phyloP scores from a whole-genome alignment of 2,329 filamentous ascomycete genomes.

The Hymenoscyphus fraxineus region DNA sequence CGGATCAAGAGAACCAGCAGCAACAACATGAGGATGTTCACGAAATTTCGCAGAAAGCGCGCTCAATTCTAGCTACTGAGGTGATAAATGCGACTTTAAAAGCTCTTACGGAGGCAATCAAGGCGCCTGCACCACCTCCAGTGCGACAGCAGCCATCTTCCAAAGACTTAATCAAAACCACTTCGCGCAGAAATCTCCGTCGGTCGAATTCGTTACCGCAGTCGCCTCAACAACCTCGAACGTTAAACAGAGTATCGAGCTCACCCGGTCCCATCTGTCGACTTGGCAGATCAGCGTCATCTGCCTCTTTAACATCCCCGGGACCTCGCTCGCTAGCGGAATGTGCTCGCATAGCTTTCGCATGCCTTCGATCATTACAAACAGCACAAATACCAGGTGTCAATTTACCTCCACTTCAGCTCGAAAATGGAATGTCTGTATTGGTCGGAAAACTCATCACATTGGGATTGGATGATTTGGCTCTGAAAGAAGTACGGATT shows the following conservation, averaged over 20 bases:
- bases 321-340: slow-evolving; percentile 44
- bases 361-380: slow-evolving; percentile 57
- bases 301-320: slow-evolving; percentile 30
- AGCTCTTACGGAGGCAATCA: slow-evolving; percentile 63
- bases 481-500: slow-evolving; percentile 63
- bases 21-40: slow-evolving; percentile 26
- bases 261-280: slow-evolving; percentile 51
- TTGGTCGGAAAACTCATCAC: slow-evolving; percentile 63
- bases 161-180: slow-evolving; percentile 39
- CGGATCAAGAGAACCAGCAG: slow-evolving; percentile 34
- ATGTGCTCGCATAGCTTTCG: slow-evolving; percentile 65
- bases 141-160: slow-evolving; percentile 26
- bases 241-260: slow-evolving; percentile 58
- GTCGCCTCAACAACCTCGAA: slow-evolving; percentile 58
- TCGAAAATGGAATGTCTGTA: slow-evolving; percentile 70
- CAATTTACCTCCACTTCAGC: slow-evolving; percentile 58
- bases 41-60: slow-evolving; percentile 54
- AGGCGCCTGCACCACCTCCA: slow-evolving; percentile 35
- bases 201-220: slow-evolving; percentile 56
- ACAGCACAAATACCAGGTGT: slow-evolving; percentile 47
- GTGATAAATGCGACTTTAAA: slow-evolving; percentile 69
- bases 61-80: slow-evolving; percentile 65
- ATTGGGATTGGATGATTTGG: slow-evolving; percentile 63
- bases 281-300: slow-evolving; percentile 38
- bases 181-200: slow-evolving; percentile 42